These are phyloP conservation scores for Cladosporium halotolerans DNA, from an alignment of 2,329 filamentous ascomycete species.

Conservation along the genomic window DNA sequence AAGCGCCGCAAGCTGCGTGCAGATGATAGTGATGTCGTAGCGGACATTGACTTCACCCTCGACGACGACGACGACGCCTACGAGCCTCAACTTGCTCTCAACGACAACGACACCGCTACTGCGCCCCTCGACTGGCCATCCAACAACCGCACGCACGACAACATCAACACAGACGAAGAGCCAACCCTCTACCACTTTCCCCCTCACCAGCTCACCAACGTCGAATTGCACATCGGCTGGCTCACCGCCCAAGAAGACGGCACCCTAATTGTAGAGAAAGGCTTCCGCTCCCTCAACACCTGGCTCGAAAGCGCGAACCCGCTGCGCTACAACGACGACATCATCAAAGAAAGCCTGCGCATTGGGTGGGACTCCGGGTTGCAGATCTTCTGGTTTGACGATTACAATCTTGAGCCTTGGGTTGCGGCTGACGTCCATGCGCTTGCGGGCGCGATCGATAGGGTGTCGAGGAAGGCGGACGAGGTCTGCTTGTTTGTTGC, in stretches of 20 bases:
- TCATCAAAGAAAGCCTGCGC: not conserved
- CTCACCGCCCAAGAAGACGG: not conserved
- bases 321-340: not conserved
- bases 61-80: too few species aligned
- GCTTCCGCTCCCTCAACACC: not conserved
- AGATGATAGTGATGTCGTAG: too few species aligned
- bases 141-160: too few species aligned
- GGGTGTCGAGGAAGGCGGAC: not conserved
- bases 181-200: too few species aligned
- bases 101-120: too few species aligned
- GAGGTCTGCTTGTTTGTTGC: not conserved
- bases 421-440: not conserved
- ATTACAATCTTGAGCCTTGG: not conserved
- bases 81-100: too few species aligned
- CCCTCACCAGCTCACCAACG: not conserved
- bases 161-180: too few species aligned
- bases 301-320: not conserved
- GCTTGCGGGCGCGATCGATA: not conserved
- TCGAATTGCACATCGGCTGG: not conserved
- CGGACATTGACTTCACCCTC: too few species aligned
- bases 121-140: too few species aligned
- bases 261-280: not conserved
- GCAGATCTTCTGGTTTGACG: not conserved
- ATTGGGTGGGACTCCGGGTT: not conserved
- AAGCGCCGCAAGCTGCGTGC: too few species aligned